These are phyloP conservation scores for Yarrowia sp. DNA, from an alignment of 805 yeast genomes.

Conservation along the genomic window DNA sequence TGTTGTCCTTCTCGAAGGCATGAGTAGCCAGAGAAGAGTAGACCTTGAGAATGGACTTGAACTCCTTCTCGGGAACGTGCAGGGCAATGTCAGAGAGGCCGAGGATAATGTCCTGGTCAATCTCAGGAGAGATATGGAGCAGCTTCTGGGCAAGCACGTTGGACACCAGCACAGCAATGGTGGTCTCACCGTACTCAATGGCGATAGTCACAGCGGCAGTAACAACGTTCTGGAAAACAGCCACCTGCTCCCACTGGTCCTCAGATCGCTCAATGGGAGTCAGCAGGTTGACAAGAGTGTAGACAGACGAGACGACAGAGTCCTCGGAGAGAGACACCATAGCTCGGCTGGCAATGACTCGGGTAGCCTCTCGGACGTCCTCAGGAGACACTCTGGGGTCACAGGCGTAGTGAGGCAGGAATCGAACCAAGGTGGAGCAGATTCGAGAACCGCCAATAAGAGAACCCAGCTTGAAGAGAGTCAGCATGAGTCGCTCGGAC, in stretches of 20 bases:
- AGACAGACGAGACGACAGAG: constrained; percentile 76
- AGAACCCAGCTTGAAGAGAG: constrained; percentile 57
- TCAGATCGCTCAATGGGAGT: constrained; percentile 41
- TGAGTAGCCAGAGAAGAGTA: constrained; percentile 40
- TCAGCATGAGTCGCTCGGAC: constrained; percentile 51
- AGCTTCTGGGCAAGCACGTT: constrained; percentile 81
- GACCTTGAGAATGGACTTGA: constrained; percentile 57
- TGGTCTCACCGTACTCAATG: constrained; percentile 61
- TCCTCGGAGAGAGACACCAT: constrained; percentile 72
- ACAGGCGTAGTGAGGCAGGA: constrained; percentile 46
- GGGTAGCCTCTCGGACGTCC: constrained; percentile 54
- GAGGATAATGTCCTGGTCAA: constrained; percentile 57
- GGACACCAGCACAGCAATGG: constrained; percentile 72
- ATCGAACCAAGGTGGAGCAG: constrained; percentile 38
- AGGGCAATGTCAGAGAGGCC: constrained; percentile 66
- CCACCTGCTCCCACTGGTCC: constrained; percentile 29
- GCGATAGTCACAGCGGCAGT: constrained; percentile 67
- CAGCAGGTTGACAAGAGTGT: constrained; percentile 74
- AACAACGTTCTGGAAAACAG: constrained; percentile 62
- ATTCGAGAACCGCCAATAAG: constrained; percentile 45
- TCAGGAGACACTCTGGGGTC: constrained; percentile 49
- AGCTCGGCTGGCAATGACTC: constrained; percentile 58
- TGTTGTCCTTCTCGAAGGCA: constrained; percentile 47
- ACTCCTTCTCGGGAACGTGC: constrained; percentile 62
- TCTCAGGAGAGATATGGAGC: constrained; percentile 43